Base-by-base conservation (phyloP, 768 basidiomycete genomes). In the Boletus rubroflammeus region DNA sequence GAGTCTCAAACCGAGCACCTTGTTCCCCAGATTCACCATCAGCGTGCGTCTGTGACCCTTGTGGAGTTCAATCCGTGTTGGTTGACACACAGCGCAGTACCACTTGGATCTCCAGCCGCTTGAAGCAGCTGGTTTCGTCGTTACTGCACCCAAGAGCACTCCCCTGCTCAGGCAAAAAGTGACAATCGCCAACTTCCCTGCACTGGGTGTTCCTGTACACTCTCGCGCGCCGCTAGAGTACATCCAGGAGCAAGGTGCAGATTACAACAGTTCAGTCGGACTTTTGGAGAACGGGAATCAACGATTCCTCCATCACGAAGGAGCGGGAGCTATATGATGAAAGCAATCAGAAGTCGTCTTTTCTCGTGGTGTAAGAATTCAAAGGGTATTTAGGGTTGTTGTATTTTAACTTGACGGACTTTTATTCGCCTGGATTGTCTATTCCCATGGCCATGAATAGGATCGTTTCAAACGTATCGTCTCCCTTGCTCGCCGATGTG, bases 401-500 rank as follows among this genome's bases (percentile, higher is more conserved):
- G 19, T 47, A 40, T 43, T 31, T 29, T 3, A 15, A 8, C 17
- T 28, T n/a, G 19, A 34, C 14, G 21, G 14, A 47, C 10, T 34
- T 35, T 54, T 46, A 59, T 54, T 46, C 50, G 3, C 29, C 40
- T 38, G 43, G 40, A 45, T 38, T 15, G 19, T 57, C 67, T 55
- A 53, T 38, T 32, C 38, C 45, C 19, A 77, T 57, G 2, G 47
- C 49, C 76, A 77, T 76, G 47, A 79, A 61, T 31, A 91, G 68
- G 23, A 90, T 62, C n/a, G 73, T 77, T 65, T 92, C 88, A 53
- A 90, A 90, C 7, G 81, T 82, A 47, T 88, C 85, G 57, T 91
- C 86, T 14, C 73, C 71, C 62, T 86, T 88, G 26, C 68, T 68
- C 4, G 57, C 28, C 14, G 60, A 29, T 5, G 75, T 77, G 6